Conservation (phyloP, 1,284 basidiomycete species). For the Porogramme epimiltina region DNA sequence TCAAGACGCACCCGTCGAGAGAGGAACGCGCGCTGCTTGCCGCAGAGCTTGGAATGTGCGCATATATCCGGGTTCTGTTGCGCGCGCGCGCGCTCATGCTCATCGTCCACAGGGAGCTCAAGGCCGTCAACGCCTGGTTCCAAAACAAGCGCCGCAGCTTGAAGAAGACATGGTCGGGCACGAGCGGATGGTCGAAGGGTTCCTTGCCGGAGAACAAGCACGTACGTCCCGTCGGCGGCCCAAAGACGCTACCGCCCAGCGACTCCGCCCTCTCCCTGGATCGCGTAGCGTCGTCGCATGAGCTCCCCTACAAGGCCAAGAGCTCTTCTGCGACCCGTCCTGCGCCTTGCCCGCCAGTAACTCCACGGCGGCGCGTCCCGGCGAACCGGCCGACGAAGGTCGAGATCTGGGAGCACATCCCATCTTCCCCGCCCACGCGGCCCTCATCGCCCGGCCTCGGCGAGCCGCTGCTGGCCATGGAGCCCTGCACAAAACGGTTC, state of each 20-base stretch:
- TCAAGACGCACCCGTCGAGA: constrained; percentile 44
- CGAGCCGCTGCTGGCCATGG: constrained; percentile 31
- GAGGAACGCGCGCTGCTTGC: constrained; percentile 45
- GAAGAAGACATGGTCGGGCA: constrained; percentile 37
- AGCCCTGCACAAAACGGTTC: constrained; percentile 32
- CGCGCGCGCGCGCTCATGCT: background rate
- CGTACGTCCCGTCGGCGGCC: constrained; percentile 20
- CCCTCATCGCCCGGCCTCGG: constrained; percentile 39
- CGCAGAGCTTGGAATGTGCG: constrained; percentile 44
- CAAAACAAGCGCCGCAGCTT: constrained; percentile 51
- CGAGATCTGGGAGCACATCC: constrained; percentile 43
- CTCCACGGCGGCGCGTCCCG: constrained; percentile 26
- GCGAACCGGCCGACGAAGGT: background rate
- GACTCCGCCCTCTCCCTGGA: constrained; percentile 40
- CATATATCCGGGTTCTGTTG: constrained; percentile 4
- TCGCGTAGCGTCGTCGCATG: constrained; percentile 39
- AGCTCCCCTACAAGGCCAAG: constrained; percentile 32
- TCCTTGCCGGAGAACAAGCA: constrained; percentile 30
- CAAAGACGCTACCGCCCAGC: constrained; percentile 17
- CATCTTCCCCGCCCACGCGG: constrained; percentile 41
- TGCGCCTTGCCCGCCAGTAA: constrained; percentile 29
- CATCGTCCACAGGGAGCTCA: constrained; percentile 39
- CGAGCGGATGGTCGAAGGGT: constrained; percentile 28
- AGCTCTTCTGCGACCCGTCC: background rate
- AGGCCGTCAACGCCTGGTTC: constrained; percentile 53